These are phyloP conservation scores for Teratosphaeria gauchensis DNA, from an alignment of 2,329 filamentous ascomycete species.

Conservation along the genomic window DNA sequence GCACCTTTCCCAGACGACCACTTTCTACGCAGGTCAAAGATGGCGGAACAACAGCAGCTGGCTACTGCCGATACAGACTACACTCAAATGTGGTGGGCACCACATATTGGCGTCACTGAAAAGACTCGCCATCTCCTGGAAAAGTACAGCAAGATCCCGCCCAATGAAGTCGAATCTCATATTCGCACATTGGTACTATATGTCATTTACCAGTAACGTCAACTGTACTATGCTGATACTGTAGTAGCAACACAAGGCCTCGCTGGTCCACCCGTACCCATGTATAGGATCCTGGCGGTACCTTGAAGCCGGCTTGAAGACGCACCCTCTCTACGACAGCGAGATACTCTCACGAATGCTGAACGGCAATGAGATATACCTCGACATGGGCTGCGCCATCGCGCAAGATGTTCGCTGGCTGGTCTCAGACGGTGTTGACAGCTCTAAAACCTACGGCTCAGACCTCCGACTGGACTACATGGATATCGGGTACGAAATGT, in stretches of 20 bases:
- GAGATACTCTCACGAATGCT: slow-evolving; percentile 17
- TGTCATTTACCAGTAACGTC: too few species aligned
- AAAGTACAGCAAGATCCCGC: slow-evolving; percentile 29
- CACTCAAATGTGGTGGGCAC: neutral
- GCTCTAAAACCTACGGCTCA: slow-evolving; percentile 21
- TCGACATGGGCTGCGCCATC: slow-evolving; percentile 33
- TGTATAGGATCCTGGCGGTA: slow-evolving; percentile 10
- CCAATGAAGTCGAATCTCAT: slow-evolving; percentile 27
- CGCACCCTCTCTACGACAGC: slow-evolving; percentile 13
- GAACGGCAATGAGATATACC: slow-evolving; percentile 24
- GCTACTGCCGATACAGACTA: neutral
- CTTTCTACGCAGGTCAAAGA: neutral
- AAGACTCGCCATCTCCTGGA: slow-evolving; percentile 28
- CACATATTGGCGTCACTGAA: slow-evolving; percentile 12
- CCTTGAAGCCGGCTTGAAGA: slow-evolving; percentile 10
- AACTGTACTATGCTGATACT: neutral
- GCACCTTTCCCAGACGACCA: too few species aligned
- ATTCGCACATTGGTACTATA: slow-evolving; percentile 13
- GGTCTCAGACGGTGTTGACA: slow-evolving; percentile 27
- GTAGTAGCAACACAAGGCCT: slow-evolving; percentile 8
- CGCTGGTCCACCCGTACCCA: slow-evolving; percentile 7
- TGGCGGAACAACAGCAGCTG: neutral
- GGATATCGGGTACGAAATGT: slow-evolving; percentile 30
- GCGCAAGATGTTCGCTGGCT: slow-evolving; percentile 32
- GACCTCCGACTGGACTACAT: slow-evolving; percentile 27